Evolutionary conservation across 352 stramenopile genomes (phyloP), one percentile per base, ranked within the genome.

Genomic region (Phytophthora syringae): DNA sequence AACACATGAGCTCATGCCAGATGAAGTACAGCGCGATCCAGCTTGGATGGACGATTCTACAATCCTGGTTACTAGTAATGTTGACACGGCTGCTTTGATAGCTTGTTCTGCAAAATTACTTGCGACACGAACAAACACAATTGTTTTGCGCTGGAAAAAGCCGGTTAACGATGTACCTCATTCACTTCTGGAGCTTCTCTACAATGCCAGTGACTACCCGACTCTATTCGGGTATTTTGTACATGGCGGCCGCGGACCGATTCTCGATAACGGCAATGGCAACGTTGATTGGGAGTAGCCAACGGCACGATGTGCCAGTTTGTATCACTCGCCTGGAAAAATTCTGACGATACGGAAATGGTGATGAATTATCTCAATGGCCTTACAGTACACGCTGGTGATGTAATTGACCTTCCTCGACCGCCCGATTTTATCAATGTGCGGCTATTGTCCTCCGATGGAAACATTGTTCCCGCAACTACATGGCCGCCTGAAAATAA

Each of bases 41-140:
- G 25, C 12, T 4, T 52, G 45, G 27, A 52, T 52, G 45, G 27
- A 40, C n/a, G 45, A 40, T 40, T 7, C 45, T 6, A 40, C 25
- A 7, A 15, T 52, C 13, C 25, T 52, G 16, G 45, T 52, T 25
- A 52, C 45, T 5, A 52, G 45, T 10, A 52, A 52, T 9, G 27
- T 52, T 27, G 45, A 52, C n/a, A 52, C 25, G 40, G 45, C 45
- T 15, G 45, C 25, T 6, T n/a, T 52, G 24, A 52, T 16, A 3
- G 37, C 37, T 5, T 44, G 37, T 22, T 13, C 37, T 15, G 37
- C 37, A 20, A 3, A 7, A 22, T 12, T 44, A 44, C 37, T 44
- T 44, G 37, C 16, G 1, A 21, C 1, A 10, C 15, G 15, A 13
- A 24, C 37, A 44, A 44, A 44, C 16, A 22, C 37, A 3, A 16